Conservation (phyloP, 2,329 filamentous ascomycete genomes). For the Fusarium mundagurra region DNA sequence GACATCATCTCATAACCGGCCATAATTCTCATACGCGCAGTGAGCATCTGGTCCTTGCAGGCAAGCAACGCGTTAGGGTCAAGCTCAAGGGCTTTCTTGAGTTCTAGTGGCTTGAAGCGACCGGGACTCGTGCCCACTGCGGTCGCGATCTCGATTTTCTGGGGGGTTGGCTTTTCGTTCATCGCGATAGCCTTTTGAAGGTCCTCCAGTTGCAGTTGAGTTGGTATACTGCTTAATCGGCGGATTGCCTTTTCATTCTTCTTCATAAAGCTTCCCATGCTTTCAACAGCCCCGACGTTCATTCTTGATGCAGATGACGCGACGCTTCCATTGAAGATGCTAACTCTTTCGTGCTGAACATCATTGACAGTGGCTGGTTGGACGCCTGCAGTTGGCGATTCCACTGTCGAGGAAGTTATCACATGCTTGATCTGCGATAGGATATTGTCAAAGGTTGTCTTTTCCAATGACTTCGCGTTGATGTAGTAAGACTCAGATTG, state of each 20-base stretch:
- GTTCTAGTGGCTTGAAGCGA: fast-evolving
- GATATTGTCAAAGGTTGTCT: slow-evolving; percentile 33
- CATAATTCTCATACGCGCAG: background rate
- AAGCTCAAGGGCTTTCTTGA: fast-evolving
- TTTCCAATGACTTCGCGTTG: slow-evolving; percentile 21
- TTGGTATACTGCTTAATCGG: slow-evolving; percentile 23
- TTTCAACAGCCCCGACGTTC: slow-evolving; percentile 6
- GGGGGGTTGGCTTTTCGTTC: fast-evolving
- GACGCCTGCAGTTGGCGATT: fast-evolving
- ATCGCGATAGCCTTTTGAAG: background rate
- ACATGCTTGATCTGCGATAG: slow-evolving; percentile 30
- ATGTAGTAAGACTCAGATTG: slow-evolving; percentile 21
- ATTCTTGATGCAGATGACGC: slow-evolving; percentile 11
- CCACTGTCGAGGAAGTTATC: background rate
- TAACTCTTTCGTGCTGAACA: slow-evolving; percentile 22
- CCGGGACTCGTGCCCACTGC: fast-evolving
- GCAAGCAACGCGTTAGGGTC: background rate
- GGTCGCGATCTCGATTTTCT: fast-evolving
- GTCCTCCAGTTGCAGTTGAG: slow-evolving; percentile 1
- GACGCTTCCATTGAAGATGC: background rate
- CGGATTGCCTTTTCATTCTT: slow-evolving; percentile 31
- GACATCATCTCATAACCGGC: background rate
- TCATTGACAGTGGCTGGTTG: slow-evolving; percentile 14
- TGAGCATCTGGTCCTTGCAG: background rate
- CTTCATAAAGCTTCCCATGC: slow-evolving; percentile 32